Evolutionary conservation across 2,329 filamentous ascomycete species (phyloP).

Genomic region (Magnaporthiopsis incrustans): DNA sequence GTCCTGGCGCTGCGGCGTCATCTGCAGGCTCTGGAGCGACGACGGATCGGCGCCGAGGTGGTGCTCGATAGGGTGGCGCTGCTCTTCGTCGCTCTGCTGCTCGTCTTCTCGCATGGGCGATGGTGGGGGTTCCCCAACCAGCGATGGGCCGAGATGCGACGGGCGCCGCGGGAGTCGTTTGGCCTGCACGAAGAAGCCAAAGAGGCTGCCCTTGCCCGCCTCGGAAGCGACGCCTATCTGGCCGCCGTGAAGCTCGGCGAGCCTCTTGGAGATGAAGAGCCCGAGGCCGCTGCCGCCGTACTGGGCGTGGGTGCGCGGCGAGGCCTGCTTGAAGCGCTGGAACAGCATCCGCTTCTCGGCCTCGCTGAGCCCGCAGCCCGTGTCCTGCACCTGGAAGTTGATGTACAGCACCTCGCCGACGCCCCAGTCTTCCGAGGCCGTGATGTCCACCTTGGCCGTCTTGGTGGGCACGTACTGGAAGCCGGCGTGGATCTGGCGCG

Average conservation of each 20-base stretch:
- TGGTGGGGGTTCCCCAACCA: no score
- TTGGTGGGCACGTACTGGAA: conserved; percentile 25
- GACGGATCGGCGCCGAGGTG: conserved; percentile 9
- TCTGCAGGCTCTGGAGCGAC: conserved; percentile 10
- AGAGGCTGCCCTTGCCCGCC: conserved; percentile 50
- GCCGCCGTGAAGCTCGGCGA: conserved; percentile 57
- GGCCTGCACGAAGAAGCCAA: conserved; percentile 55
- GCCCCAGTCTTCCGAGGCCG: conserved; percentile 23
- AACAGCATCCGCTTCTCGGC: conserved; percentile 60
- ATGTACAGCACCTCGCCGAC: conserved; percentile 26
- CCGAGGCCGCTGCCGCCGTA: conserved; percentile 58
- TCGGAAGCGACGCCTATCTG: conserved; percentile 55
- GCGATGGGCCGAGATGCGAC: no score
- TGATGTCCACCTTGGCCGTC: conserved; percentile 11
- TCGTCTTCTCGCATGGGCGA: neutral
- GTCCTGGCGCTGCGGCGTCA: conserved; percentile 19
- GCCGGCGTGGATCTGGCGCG: conserved; percentile 12
- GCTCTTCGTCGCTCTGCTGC: neutral
- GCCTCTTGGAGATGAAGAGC: conserved; percentile 55
- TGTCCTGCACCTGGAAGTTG: conserved; percentile 53
- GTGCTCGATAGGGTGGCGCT: conserved; percentile 12
- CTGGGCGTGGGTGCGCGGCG: conserved; percentile 39
- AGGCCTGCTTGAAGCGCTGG: conserved; percentile 58
- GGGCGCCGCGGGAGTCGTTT: conserved; percentile 23
- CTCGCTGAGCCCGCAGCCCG: conserved; percentile 53